These are phyloP conservation scores for Spatholobus suberectus DNA, from an alignment of 306 rosid species.

Conservation along the genomic window DNA sequence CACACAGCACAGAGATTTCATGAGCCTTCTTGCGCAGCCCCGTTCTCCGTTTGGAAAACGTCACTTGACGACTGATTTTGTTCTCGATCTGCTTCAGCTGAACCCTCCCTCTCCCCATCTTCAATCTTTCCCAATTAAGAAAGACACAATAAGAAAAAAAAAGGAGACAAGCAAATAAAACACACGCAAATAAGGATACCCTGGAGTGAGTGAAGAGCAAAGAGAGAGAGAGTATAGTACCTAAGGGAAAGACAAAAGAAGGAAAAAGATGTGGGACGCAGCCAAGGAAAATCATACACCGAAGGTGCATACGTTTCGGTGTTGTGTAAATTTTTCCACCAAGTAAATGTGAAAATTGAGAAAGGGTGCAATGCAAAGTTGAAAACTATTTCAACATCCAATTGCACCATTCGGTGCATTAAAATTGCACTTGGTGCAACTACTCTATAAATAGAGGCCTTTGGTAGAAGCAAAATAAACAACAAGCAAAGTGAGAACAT, in stretches of 20 bases:
- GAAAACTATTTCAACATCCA: too few relatives aligned
- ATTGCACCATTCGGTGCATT: too few relatives aligned
- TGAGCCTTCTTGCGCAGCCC: constrained; percentile 82
- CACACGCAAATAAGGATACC: constrained; percentile 28
- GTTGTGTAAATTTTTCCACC: too few relatives aligned
- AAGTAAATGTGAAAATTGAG: too few relatives aligned
- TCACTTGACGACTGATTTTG: constrained; percentile 84
- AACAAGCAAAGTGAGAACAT: too few relatives aligned
- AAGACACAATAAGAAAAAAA: background rate
- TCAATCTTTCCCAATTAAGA: background rate
- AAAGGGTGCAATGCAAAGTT: too few relatives aligned
- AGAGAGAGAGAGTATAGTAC: background rate
- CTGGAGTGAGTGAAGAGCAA: constrained; percentile 7
- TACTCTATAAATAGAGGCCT: too few relatives aligned
- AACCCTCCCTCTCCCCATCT: constrained; percentile 86
- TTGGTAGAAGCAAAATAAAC: too few relatives aligned
- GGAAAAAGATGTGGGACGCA: too few relatives aligned
- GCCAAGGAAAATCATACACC: too few relatives aligned
- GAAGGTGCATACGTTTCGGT: too few relatives aligned
- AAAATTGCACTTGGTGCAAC: too few relatives aligned
- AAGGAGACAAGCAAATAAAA: background rate
- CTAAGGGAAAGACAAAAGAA: background rate
- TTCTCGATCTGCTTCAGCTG: constrained; percentile 84
- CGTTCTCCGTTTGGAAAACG: constrained; percentile 72
- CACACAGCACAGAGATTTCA: constrained; percentile 85